Base-by-base conservation (phyloP, 148 eudicot genomes). In the Fagopyrum homotropicum region DNA sequence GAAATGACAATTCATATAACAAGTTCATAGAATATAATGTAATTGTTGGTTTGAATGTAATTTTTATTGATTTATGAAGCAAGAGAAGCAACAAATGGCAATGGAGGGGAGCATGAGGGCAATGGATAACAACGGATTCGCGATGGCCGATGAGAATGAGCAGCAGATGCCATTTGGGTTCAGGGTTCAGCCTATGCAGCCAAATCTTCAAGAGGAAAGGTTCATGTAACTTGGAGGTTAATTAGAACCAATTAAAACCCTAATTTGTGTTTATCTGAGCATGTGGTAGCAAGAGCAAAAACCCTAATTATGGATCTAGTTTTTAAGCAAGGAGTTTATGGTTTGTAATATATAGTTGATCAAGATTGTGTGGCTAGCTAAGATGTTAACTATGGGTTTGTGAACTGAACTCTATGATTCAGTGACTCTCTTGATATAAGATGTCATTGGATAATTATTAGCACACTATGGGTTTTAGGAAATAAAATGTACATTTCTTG, bases 131-230 rank as follows among this genome's bases (percentile, higher is more conserved):
- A 40, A 60, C 10, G 72, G 72, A 4, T 76, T 35, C 9, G 9
- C 44, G 26, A 29, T 14, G 4, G 35, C 6, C 2, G 51, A 56
- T 16, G 29, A 59, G 19, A 63, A 54, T 10, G 29, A 14, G 11
- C 45, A 54, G 76, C 75, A 71, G 76, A 75, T 78, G 45, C 82
- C 86, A 1, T 84, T 74, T 68, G 84, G 80, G 7, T 84, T 81
- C 30, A 81, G 82, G 47, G 81, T 80, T 15, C 83, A 83, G 56
- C 86, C 83, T 16, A 79, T 84, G 82, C 84, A 84, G 50, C 86
- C 84, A 29, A 81, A 84, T 48, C 76, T 81, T 19, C 86, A 84
- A 17, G 84, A 81, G 12, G 72, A 59, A 47, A 74, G 75, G 80
- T 78, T 66, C 71, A 66, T 66, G 71, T 66, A 14, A 66, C 45